These are phyloP conservation scores for Vanilla planifolia DNA, from an alignment of 106 monocot genomes.

Conservation along the genomic window DNA sequence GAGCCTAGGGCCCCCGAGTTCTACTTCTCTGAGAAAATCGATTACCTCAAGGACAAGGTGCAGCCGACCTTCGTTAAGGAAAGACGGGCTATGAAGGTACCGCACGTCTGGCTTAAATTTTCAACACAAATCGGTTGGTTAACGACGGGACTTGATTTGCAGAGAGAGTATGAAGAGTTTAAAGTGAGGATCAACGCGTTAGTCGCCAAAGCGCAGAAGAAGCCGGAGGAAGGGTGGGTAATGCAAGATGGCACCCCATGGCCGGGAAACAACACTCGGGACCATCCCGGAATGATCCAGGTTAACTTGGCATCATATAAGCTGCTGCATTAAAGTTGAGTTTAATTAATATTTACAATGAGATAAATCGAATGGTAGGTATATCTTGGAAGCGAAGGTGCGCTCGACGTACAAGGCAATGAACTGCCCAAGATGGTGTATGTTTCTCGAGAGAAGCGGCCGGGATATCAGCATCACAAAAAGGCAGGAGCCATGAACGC, in stretches of 20 bases:
- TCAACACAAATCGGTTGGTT: background rate
- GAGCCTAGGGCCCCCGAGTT: slow-evolving; percentile 90
- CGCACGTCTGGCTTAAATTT: too few species aligned
- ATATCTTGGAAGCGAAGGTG: slow-evolving; percentile 78
- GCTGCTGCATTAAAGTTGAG: too few species aligned
- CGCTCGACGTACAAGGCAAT: slow-evolving; percentile 74
- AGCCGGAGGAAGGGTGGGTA: slow-evolving; percentile 93
- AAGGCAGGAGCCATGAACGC: slow-evolving; percentile 96
- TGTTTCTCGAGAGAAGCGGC: slow-evolving; percentile 89
- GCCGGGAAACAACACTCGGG: slow-evolving; percentile 94
- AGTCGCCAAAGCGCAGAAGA: slow-evolving; percentile 94
- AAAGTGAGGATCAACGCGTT: slow-evolving; percentile 87
- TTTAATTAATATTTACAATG: too few species aligned
- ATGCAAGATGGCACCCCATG: slow-evolving; percentile 95
- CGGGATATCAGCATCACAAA: slow-evolving; percentile 92
- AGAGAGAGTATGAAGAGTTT: slow-evolving; percentile 98
- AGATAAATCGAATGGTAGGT: slow-evolving; percentile 32
- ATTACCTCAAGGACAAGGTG: slow-evolving; percentile 94
- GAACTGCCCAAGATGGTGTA: slow-evolving; percentile 80
- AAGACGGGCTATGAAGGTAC: slow-evolving; percentile 89
- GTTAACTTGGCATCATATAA: slow-evolving; percentile 10
- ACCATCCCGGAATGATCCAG: slow-evolving; percentile 98
- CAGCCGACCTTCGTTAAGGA: slow-evolving; percentile 92
- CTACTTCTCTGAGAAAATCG: slow-evolving; percentile 95
- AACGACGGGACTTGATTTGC: background rate